Evolutionary conservation across 164 flowering plant genomes (phyloP).

Genomic region (Vitis cinerea): DNA sequence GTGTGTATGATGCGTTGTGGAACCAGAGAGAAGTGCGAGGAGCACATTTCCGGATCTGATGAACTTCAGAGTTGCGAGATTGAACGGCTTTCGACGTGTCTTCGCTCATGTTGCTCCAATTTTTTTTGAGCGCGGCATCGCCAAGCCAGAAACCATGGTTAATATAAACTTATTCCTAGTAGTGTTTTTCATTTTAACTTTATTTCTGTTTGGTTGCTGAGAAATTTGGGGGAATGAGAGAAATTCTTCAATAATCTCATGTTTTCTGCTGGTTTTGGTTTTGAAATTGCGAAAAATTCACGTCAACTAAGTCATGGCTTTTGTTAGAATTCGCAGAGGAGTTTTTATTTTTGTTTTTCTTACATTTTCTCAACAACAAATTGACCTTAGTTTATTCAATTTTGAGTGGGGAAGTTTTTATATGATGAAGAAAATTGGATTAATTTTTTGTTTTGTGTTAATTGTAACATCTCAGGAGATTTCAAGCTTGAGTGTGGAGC

Average conservation of each 20-base stretch:
- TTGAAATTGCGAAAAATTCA: too few relatives aligned
- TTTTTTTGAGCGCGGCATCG: conserved; percentile 93
- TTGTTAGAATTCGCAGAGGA: not conserved
- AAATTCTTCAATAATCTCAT: too few relatives aligned
- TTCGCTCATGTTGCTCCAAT: conserved; percentile 85
- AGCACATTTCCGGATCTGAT: conserved; percentile 83
- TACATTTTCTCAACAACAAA: not conserved
- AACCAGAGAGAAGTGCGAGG: conserved; percentile 80
- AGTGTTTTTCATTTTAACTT: too few relatives aligned
- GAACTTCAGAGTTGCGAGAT: conserved; percentile 70
- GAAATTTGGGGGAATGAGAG: too few relatives aligned
- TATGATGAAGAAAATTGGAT: not conserved
- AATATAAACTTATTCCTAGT: too few relatives aligned
- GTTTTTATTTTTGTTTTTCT: not conserved
- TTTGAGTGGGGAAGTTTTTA: not conserved
- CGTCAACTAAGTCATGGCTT: too few relatives aligned
- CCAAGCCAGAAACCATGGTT: conserved; percentile 52
- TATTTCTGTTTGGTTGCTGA: too few relatives aligned
- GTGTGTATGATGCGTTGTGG: conserved; percentile 4
- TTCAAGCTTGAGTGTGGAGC: conserved; percentile 93
- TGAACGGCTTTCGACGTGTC: conserved; percentile 80
- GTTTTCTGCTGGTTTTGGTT: too few relatives aligned
- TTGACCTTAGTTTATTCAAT: not conserved
- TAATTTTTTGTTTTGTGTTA: not conserved
- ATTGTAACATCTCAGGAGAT: conserved; percentile 61